phyloP scores from a whole-genome alignment of 2,329 filamentous ascomycete species.

The Aspergillus sp. region DNA sequence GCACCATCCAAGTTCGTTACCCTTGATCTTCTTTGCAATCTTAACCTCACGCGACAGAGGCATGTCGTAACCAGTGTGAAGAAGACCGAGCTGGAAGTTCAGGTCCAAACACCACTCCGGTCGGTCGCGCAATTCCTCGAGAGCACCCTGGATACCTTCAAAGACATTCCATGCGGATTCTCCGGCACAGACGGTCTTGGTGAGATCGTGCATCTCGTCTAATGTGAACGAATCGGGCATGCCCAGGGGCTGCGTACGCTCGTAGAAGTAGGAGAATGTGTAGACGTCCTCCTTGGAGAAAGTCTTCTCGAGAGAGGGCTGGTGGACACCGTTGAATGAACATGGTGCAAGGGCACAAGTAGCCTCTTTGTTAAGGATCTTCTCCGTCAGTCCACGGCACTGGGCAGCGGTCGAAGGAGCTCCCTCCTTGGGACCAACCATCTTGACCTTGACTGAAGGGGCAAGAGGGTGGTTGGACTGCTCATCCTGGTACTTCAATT shows the following conservation, averaged over 20 bases:
- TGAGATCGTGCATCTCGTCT: slow-evolving; percentile 81
- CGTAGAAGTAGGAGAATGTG: slow-evolving; percentile 97
- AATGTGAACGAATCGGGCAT: slow-evolving; percentile 99
- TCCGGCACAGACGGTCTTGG: slow-evolving; percentile 80
- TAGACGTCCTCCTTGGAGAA: slow-evolving; percentile 90
- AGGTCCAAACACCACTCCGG: slow-evolving; percentile 93
- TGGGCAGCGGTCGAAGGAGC: slow-evolving; percentile 72
- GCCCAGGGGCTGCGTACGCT: slow-evolving; percentile 87
- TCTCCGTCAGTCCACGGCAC: slow-evolving; percentile 87
- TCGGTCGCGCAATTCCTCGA: slow-evolving; percentile 75
- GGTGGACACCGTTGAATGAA: slow-evolving; percentile 96
- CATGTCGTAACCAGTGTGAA: slow-evolving; percentile 98
- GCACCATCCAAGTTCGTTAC: slow-evolving; percentile 96
- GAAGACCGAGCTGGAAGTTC: slow-evolving; percentile 90
- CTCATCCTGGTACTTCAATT: slow-evolving; percentile 60
- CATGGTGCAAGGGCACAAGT: slow-evolving; percentile 84
- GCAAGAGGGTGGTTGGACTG: slow-evolving; percentile 66
- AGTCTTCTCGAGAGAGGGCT: slow-evolving; percentile 87
- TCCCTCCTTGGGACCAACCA: slow-evolving; percentile 73
- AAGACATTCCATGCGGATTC: slow-evolving; percentile 79
- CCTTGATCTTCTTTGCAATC: slow-evolving; percentile 98
- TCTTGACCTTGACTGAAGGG: slow-evolving; percentile 68
- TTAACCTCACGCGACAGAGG: slow-evolving; percentile 92
- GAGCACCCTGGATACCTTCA: slow-evolving; percentile 69
- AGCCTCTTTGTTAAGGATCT: slow-evolving; percentile 83